Evolutionary conservation across 2,329 filamentous ascomycete species (phyloP), one percentile per base, ranked within the genome.

Genomic region (Cytospora piceae): DNA sequence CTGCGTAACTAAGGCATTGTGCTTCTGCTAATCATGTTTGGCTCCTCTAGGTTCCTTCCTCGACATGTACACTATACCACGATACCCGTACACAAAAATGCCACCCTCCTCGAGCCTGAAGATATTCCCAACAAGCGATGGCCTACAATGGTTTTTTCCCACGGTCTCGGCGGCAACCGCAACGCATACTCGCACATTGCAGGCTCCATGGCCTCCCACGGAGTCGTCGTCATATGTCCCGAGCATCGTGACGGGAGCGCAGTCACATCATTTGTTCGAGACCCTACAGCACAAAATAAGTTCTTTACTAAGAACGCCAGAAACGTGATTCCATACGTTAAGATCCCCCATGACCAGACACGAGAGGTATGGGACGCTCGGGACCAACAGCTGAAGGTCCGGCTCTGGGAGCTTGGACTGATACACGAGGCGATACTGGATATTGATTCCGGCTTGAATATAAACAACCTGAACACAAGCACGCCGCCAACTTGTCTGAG

Each of bases 101-200:
- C 91, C 14, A 81, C 83, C 7, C 76, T 94, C 9, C 82, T 88
- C 73, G 67, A 80, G 66, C 73, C 86, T 66, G 72, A 67, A 8
- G 29, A 79, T 14, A 78, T 80, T 4, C 72, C 79, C 4, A 77
- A 79, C 66, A 79, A 81, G 64, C 81, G 87, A 78, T 95, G 91
- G 90, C 92, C 93, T 0, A 90, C 92, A 0, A 88, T 93, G 80
- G 82, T 96, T 68, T 96, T 96, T 77, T 95, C 92, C 1, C 93
- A 96, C 74, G 93, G 93, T 0, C 82, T 96, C 1, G 93, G 91
- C 46, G 93, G 93, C 46, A 89, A 87, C 67, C 85, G 91, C 70
- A 95, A 95, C 72, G 87, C 91, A 14, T 96, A 96, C 78, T 94
- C 91, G n/a, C 90, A 94, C 73, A 79, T 96, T 29, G 89, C 85